Base-by-base conservation (phyloP, 78 protist species). In the Salpingoeca rosetta region DNA sequence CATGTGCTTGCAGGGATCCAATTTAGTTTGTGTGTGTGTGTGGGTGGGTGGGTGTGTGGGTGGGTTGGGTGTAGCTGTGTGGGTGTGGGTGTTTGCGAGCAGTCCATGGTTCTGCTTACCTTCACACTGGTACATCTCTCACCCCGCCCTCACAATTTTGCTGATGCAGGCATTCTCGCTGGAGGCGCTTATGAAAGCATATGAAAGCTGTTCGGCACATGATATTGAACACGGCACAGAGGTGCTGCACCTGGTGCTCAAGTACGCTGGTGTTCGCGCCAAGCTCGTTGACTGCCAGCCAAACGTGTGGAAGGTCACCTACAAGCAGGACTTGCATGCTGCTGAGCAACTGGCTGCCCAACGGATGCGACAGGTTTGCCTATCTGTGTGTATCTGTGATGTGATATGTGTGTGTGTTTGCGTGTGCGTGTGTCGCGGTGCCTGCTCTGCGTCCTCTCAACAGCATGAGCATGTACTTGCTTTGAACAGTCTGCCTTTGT, bases 341-440 rank as follows among this genome's bases (percentile, higher is more conserved):
- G 82, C 82, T 27, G 82, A 78, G n/a, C 82, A 78, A 12, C 39
- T 78, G 82, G n/a, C n/a, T n/a, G 42, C 42, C 82, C 39, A 42
- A 78, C 56, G 82, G 39, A 12, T 31, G 82, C 27, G 44, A 2
- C 79, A 7, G 27, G 1, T 65, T 17, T 72, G 76, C n/a, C 10
- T 28, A 17, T 72, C n/a, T 72, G 38, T 2, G 37, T 28, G 3
- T 72, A n/a, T n/a, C n/a, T n/a, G n/a, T n/a, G n/a, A n/a, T n/a
- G n/a, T n/a, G n/a, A n/a, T n/a, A n/a, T n/a, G n/a, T n/a, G n/a
- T n/a, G n/a, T n/a, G n/a, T n/a, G n/a, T n/a, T n/a, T n/a, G n/a
- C n/a, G n/a, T n/a, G n/a, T n/a, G n/a, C n/a, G n/a, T n/a, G n/a
- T n/a, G n/a, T n/a, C n/a, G n/a, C n/a, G n/a, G n/a, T n/a, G 76